Conservation (phyloP, 345 rosid genomes). For the Hibiscus syriacus region DNA sequence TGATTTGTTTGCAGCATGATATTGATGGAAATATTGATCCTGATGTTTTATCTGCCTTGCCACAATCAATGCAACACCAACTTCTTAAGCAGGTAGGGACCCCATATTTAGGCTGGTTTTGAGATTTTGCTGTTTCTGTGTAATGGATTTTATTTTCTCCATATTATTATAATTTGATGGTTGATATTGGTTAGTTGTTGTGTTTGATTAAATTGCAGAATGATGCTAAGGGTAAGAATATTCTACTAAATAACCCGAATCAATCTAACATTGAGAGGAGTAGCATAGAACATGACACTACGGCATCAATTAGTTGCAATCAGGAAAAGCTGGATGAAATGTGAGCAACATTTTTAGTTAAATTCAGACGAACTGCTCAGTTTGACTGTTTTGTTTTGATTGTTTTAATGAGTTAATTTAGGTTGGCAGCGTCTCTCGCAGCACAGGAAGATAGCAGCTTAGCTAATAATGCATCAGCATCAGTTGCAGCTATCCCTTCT, state of each 20-base stretch:
- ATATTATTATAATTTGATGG: background rate
- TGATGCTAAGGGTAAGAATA: slow-evolving; percentile 10
- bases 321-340: slow-evolving; percentile 46
- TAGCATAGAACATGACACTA: slow-evolving; percentile 9
- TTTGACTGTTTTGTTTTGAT: slow-evolving; percentile 5
- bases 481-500: slow-evolving; percentile 25
- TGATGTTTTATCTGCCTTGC: slow-evolving; percentile 77
- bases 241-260: slow-evolving; percentile 8
- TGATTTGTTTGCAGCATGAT: slow-evolving; percentile 30
- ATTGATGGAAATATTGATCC: slow-evolving; percentile 64
- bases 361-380: background rate
- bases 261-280: slow-evolving; percentile 11
- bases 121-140: background rate
- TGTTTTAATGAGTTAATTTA: slow-evolving; percentile 21
- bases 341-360: slow-evolving; percentile 27
- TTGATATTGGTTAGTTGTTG: background rate
- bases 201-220: slow-evolving; percentile 1
- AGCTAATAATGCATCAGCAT: slow-evolving; percentile 25
- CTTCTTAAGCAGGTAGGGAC: slow-evolving; percentile 67
- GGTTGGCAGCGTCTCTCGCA: slow-evolving; percentile 48
- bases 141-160: background rate
- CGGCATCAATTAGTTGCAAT: slow-evolving; percentile 15
- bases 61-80: slow-evolving; percentile 77
- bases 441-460: slow-evolving; percentile 27
- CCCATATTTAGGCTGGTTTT: background rate